Evolutionary conservation across 1,139 yeast genomes (phyloP), one percentile per base, ranked within the genome.

Genomic region (Zygosaccharomyces pseudobailii): DNA sequence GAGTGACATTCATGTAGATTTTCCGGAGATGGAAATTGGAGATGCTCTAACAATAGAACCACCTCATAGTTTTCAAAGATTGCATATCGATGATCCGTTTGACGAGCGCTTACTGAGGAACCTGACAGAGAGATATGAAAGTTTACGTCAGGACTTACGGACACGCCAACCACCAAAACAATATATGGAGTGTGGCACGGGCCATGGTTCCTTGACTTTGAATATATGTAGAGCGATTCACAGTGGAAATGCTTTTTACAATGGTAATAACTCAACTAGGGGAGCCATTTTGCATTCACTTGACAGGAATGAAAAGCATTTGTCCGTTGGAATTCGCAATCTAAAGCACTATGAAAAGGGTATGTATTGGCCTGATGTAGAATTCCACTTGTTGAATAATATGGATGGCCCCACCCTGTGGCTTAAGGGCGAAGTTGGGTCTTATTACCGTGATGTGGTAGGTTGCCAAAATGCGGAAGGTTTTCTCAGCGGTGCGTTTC

Each of bases 111-210:
- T 50, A n/a, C 23, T 33, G 6, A 36, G 13, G 3, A 35, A 27
- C 25, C 38, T 30, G 33, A 34, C 35, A 35, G 19, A 17, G 8
- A 43, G 36, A 9, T 33, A 35, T 7, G n/a, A 6, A 9, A 23
- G 20, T 13, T 13, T 38, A 8, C 45, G 34, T 3, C 41, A 13
- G 28, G 41, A 17, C n/a, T 9, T 38, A 17, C 33, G 41, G 4
- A 27, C 41, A 7, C 3, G 22, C 27, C 39, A 39, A 21, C 43
- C 65, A 1, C 72, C 72, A 2, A 45, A 65, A 6, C 77, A 74
- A 47, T 69, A 68, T 47, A 56, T 75, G 25, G 80, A 75, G 52
- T 78, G 78, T 1, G 80, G 79, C 3, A 75, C 79, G 1, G 79
- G 79, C 3, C 79, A 74, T 57, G 80, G 79, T 0, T 73, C 79